A percentile compares a stretch with the other conserved stretches of the same genome.
These are phyloP conservation scores for Coemansia sp. DNA, from an alignment of 192 early-diverging fungal species.

Conservation along the genomic window DNA sequence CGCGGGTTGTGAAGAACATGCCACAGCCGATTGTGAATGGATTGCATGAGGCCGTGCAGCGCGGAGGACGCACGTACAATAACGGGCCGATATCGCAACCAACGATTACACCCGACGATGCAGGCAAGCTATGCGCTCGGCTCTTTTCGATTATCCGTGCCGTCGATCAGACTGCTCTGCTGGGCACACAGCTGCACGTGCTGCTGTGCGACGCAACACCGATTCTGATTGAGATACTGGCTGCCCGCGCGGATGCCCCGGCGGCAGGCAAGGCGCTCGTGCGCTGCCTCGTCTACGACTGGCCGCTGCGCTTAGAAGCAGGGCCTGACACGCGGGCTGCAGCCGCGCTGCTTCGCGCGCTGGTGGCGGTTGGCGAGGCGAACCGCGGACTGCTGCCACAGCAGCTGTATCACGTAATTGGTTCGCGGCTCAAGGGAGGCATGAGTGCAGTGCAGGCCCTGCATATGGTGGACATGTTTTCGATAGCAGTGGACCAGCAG, in stretches of 20 bases:
- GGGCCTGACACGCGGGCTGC: not conserved
- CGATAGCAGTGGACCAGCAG: slow-evolving; percentile 9
- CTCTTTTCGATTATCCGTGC: slow-evolving; percentile 11
- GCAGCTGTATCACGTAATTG: slow-evolving; percentile 13
- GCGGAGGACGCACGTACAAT: slow-evolving; percentile 29
- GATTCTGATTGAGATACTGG: slow-evolving; percentile 31
- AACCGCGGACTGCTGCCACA: slow-evolving; percentile 12
- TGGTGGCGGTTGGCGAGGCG: slow-evolving; percentile 31
- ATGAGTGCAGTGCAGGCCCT: not conserved
- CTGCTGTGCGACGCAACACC: slow-evolving; percentile 27
- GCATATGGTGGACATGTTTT: slow-evolving; percentile 24
- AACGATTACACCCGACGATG: not conserved
- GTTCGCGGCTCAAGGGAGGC: not conserved
- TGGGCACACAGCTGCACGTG: not conserved
- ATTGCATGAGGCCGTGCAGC: slow-evolving; percentile 33
- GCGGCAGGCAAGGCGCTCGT: slow-evolving; percentile 14
- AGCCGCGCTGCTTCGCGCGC: slow-evolving; percentile 24
- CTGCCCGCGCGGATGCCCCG: slow-evolving; percentile 16
- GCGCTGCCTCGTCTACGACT: slow-evolving; percentile 10
- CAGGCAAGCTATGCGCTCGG: not conserved
- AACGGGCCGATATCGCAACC: slow-evolving; percentile 27
- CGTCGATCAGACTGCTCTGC: not conserved
- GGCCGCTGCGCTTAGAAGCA: slow-evolving; percentile 12
- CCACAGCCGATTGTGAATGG: slow-evolving; percentile 46
- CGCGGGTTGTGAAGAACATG: slow-evolving; percentile 38